Base-by-base conservation (phyloP, 2,329 filamentous ascomycete species). In the Alternaria gaisen region DNA sequence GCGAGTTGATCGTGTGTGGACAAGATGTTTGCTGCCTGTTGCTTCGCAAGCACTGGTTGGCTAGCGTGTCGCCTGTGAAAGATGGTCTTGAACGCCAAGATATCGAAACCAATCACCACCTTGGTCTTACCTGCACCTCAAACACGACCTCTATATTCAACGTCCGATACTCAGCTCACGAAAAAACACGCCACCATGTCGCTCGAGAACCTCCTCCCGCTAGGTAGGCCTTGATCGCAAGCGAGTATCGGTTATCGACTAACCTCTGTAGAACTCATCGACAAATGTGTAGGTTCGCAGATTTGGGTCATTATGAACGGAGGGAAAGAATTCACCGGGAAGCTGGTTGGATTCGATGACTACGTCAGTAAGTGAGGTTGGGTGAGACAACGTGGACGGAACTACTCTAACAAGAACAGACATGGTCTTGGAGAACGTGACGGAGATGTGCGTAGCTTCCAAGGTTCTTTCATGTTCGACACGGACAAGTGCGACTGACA, bases 241-340 rank as follows among this genome's bases (percentile, higher is more conserved):
- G 14, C 46, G 12, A 16, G 26, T 30, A 28, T 14, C 40, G 9
- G 47, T n/a, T 14, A 9, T 22, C 50, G 32, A 38, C 71, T 77
- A 56, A 77, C 55, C 38, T n/a, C 26, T 47, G 40, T 75, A 97
- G 95, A 99, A 82, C 88, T 99, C 77, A 98, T 99, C 80, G 95
- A 99, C 84, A 97, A 97, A 82, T 99, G 95, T 79, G 94, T 99
- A 68, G 95, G 95, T 64, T 98, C 94, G 56, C 91, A 91, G 73
- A 98, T 99, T 80, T 97, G 94, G 94, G 94, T 99, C 66, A 89
- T 99, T 73, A 99, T 99, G 95, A 99, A 99, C 83, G 93, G 94
- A 69, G 95, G 98, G 78, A 98, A 97, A 85, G 95, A 99, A 81
- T 99, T 99, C 83, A 92, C 91, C 70, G 95, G 95, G 56, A 97